Percentiles rank a stretch among this genome's conserved stretches.
These are phyloP conservation scores for Flammula alnicola DNA, from an alignment of 1,284 basidiomycete species.

Conservation along the genomic window DNA sequence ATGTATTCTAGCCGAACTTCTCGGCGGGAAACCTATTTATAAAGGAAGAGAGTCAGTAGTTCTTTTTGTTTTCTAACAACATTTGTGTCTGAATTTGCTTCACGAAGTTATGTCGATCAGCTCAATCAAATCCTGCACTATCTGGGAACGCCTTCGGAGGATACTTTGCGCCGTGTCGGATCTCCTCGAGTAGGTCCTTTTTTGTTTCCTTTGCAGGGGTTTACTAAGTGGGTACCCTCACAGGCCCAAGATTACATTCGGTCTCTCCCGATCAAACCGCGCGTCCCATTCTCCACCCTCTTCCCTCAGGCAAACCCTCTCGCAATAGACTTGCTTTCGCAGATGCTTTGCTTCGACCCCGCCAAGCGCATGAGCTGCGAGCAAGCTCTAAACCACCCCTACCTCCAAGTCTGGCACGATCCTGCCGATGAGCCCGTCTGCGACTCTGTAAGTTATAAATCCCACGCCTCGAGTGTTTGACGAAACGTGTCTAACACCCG, in stretches of 20 bases:
- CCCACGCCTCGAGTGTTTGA: not conserved
- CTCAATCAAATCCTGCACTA: slow-evolving; percentile 98
- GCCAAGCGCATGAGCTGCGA: slow-evolving; percentile 95
- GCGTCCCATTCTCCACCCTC: slow-evolving; percentile 88
- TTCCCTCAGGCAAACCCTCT: slow-evolving; percentile 94
- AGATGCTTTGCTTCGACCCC: slow-evolving; percentile 96
- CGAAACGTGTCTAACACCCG: not conserved
- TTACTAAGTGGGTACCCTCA: slow-evolving; percentile 10
- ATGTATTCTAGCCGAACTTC: slow-evolving; percentile 95
- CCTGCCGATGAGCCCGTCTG: slow-evolving; percentile 90
- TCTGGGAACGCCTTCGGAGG: slow-evolving; percentile 95
- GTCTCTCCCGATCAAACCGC: slow-evolving; percentile 94
- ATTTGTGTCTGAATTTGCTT: slow-evolving; percentile 4
- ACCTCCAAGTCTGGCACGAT: slow-evolving; percentile 94
- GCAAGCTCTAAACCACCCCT: slow-evolving; percentile 94
- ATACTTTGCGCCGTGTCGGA: slow-evolving; percentile 94
- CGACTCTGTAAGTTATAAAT: slow-evolving; percentile 53
- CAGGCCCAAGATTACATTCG: slow-evolving; percentile 98
- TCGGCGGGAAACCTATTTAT: slow-evolving; percentile 98
- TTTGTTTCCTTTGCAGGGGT: not conserved
- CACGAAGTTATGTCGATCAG: slow-evolving; percentile 90
- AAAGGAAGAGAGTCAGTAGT: slow-evolving; percentile 90
- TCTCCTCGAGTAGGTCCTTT: slow-evolving; percentile 72
- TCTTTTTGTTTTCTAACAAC: slow-evolving; percentile 5
- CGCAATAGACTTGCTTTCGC: slow-evolving; percentile 90